Base-by-base conservation (phyloP, 2,329 filamentous ascomycete species). In the Monosporascus sp. region DNA sequence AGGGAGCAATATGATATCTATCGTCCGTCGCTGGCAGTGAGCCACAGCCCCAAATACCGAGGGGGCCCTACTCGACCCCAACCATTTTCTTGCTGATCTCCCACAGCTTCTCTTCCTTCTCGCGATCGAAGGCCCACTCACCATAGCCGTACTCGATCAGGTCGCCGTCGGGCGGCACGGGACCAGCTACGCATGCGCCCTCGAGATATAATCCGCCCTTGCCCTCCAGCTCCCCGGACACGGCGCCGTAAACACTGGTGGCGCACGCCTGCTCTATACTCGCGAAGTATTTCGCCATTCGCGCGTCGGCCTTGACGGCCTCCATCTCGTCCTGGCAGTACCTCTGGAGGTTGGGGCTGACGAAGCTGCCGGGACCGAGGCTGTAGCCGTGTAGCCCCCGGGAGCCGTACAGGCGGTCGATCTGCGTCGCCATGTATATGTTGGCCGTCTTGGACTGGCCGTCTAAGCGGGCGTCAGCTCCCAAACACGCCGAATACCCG, bases 391-490 rank as follows among this genome's bases (percentile, higher is more conserved):
- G 74, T 0, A 80, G 56, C 22, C 73, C 71, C 14, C 63, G 57
- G 1, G 60, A 18, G 5, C 71, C 74, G 57, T 75, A 78, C 1
- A 69, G 69, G 1, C 76, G 70, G 44, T 79, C 76, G 37, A 81
- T 72, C 54, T 77, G 68, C 54, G 72, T 78, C 20, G 76, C 70
- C 62, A 77, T 72, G 54, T 71, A 77, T 41, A 80, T 72, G 54
- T 75, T 77, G 11, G 77, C 74, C 0, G 69, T 68, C 58, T 80
- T 80, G 35, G 64, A 63, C 51, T 76, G 69, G 0, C 69, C 72
- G 57, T 80, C 56, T 57, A 76, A 31, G 28, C 2, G 70, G 63
- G 3, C 51, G 18, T 54, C 57, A 67, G 0, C 60, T 62, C 17
- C 71, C n/a, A 54, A 52, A 37, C 9, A 18, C 28, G 22, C 26